These are phyloP conservation scores for Microdochium nivale DNA, from an alignment of 2,329 filamentous ascomycete species.

Conservation along the genomic window DNA sequence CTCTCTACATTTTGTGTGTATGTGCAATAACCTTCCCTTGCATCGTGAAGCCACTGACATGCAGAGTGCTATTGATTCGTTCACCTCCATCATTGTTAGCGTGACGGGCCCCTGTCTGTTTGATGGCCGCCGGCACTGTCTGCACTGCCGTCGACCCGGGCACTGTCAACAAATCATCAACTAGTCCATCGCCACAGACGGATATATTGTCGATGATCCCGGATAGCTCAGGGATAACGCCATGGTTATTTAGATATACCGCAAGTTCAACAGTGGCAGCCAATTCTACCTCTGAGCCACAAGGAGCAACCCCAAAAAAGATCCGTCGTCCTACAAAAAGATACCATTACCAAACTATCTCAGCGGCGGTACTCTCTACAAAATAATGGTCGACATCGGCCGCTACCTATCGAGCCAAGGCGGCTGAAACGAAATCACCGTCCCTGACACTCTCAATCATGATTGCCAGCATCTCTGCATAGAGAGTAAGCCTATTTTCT, in stretches of 20 bases:
- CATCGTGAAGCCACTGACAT: constrained; percentile 8
- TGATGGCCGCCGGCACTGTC: neutral
- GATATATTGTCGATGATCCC: constrained; percentile 13
- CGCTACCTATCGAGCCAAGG: constrained; percentile 25
- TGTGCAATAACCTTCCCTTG: neutral
- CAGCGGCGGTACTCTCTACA: constrained; percentile 19
- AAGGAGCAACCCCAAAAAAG: constrained; percentile 18
- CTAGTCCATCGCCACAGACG: constrained; percentile 29
- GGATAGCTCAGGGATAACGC: constrained; percentile 5
- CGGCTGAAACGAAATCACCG: constrained; percentile 20
- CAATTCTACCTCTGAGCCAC: constrained; percentile 24
- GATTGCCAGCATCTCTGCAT: constrained; percentile 24
- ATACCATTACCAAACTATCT: constrained; percentile 25
- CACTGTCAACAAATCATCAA: constrained; percentile 22
- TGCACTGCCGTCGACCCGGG: constrained; percentile 21
- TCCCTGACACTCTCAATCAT: constrained; percentile 22
- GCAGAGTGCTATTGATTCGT: constrained; percentile 15
- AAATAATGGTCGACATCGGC: constrained; percentile 20
- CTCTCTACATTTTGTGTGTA: neutral
- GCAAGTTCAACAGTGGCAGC: constrained; percentile 1
- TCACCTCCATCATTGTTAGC: constrained; percentile 13
- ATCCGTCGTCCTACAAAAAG: constrained; percentile 25
- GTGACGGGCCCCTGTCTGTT: too few relatives aligned
- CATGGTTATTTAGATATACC: constrained; percentile 3
- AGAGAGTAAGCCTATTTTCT: constrained; percentile 22